Base-by-base conservation (phyloP, 306 rosid species). In the Cicer arietinum region DNA sequence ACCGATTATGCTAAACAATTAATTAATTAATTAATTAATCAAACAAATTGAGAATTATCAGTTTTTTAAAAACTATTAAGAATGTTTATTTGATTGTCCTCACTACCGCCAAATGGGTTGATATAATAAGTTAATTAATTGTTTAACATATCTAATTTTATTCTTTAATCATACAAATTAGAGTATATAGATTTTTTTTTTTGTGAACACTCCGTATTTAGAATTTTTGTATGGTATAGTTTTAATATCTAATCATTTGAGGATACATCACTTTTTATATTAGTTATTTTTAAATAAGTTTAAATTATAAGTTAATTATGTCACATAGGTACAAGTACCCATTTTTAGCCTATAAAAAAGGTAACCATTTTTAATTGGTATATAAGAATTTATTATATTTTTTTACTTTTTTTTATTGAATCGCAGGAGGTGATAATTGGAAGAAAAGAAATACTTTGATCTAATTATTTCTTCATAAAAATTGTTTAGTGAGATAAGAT, bases 391-490 rank as follows among this genome's bases (percentile, higher is more conserved):
- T 30, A 30, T 30, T 6, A 4, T 30, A 30, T 3, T 30, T 30
- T 30, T 30, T 30, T 0, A 3, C 1, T 14, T 22, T 25, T 4
- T n/a, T 47, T 42, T n/a, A 52, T 71, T 42, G 7, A 37, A 14
- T 35, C 30, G 60, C 8, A 57, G 54, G 41, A 22, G 43, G 25
- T 62, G 77, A 77, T 16, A 53, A 61, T 39, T 44, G 42, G 40
- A 40, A 6, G 45, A 42, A 42, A 42, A 42, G 6, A 68, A 71
- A 14, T 0, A 52, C 2, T 52, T 22, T 11, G 41, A 20, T 66
- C 1, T 66, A 13, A 42, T 53, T 44, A 30, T 35, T 25, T 25
- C 14, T 35, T 56, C 20, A 4, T 47, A 48, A 46, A 37, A 57
- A 0, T 58, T 20, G 16, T 67, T 6, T 43, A 73, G 40, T 56